Percentiles rank a stretch among this genome's conserved stretches.
Conservation (phyloP, 2,329 filamentous ascomycete species). For the Arthrobotrys iridis region DNA sequence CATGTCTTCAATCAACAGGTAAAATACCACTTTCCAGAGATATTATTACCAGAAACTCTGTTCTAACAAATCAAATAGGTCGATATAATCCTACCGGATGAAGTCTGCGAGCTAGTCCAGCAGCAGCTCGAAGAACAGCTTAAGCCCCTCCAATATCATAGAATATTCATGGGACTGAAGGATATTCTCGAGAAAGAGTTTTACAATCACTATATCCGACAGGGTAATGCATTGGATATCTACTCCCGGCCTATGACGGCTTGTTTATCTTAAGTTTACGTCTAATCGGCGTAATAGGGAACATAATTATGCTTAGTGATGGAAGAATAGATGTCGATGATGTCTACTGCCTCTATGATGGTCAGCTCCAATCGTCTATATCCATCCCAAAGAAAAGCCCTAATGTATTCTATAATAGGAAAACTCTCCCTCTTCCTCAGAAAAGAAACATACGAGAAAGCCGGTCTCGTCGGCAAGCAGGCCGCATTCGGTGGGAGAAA, state of each 20-base stretch:
- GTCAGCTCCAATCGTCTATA: conserved; percentile 62
- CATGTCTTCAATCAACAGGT: conserved; percentile 53
- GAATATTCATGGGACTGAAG: conserved; percentile 76
- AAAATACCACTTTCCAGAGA: neutral
- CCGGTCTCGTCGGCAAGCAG: conserved; percentile 79
- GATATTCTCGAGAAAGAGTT: conserved; percentile 79
- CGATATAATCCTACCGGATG: conserved; percentile 40
- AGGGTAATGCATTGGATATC: conserved; percentile 65
- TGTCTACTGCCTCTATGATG: conserved; percentile 75
- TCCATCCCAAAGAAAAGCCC: neutral
- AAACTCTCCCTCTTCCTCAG: conserved; percentile 79
- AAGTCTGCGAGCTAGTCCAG: conserved; percentile 40
- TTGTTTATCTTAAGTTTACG: conserved; percentile 13
- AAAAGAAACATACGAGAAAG: conserved; percentile 81
- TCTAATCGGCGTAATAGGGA: conserved; percentile 66
- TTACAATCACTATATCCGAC: conserved; percentile 85
- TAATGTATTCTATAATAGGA: conserved; percentile 64
- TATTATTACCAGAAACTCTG: neutral
- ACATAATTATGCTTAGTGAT: conserved; percentile 84
- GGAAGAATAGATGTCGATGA: conserved; percentile 76
- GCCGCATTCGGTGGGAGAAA: conserved; percentile 66
- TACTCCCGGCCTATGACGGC: neutral
- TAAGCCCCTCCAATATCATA: conserved; percentile 66
- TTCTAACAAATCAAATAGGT: conserved; percentile 25
- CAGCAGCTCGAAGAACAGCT: conserved; percentile 29